Percentiles rank a stretch among this genome's conserved stretches.
Conservation (phyloP, 345 rosid genomes). For the Ceriops tagal region DNA sequence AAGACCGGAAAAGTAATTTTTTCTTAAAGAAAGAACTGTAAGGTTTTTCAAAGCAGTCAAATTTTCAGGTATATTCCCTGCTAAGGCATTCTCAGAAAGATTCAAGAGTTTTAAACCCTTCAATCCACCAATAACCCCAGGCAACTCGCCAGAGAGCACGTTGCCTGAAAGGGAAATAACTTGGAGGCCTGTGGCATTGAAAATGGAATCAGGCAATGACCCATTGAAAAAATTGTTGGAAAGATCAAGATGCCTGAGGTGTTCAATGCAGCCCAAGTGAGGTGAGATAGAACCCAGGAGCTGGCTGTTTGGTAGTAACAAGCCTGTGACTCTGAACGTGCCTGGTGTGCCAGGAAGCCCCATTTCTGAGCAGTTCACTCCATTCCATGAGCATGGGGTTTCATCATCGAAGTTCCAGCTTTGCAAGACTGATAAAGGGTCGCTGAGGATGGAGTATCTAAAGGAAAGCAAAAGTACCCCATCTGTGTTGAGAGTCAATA, state of each 20-base stretch:
- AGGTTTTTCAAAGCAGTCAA: constrained; percentile 50
- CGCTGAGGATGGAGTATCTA: constrained; percentile 59
- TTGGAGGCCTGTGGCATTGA: constrained; percentile 53
- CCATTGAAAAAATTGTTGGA: constrained; percentile 66
- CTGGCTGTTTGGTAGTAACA: constrained; percentile 50
- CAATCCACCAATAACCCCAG: constrained; percentile 39
- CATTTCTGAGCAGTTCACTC: constrained; percentile 53
- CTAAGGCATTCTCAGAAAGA: constrained; percentile 73
- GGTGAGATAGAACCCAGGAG: constrained; percentile 62
- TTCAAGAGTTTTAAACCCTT: constrained; percentile 51
- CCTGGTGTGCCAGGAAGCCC: constrained; percentile 42
- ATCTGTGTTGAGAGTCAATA: constrained; percentile 48
- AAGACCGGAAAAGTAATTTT: constrained; percentile 58
- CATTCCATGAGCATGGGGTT: constrained; percentile 73
- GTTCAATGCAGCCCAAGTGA: constrained; percentile 43
- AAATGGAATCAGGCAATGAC: constrained; percentile 51
- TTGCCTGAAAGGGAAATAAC: constrained; percentile 51
- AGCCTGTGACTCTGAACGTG: constrained; percentile 56
- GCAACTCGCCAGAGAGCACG: constrained; percentile 61
- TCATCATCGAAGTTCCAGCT: constrained; percentile 68
- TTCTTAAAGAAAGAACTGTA: constrained; percentile 55
- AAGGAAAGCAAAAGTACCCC: constrained; percentile 59
- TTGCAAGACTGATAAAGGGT: constrained; percentile 54
- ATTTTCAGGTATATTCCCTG: constrained; percentile 53
- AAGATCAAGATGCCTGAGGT: constrained; percentile 60